Conservation (phyloP, 345 rosid species). For the Hypericum androsaemum region DNA sequence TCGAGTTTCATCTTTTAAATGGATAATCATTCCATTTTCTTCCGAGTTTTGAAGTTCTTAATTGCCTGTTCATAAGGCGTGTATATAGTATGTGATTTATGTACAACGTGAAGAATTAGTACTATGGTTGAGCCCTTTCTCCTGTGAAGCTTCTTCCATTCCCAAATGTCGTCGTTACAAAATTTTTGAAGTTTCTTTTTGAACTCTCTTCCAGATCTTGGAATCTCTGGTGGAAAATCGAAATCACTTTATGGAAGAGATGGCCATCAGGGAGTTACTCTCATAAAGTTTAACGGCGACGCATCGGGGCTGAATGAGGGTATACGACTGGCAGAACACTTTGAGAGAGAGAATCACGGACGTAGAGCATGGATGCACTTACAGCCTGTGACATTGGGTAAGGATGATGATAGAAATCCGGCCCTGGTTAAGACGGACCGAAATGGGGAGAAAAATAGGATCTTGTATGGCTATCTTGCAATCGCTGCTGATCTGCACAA, state of each 20-base stretch:
- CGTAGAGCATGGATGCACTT: constrained; percentile 64
- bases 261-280: constrained; percentile 80
- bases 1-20: too few species aligned
- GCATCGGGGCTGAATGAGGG: constrained; percentile 73
- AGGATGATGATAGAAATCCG: constrained; percentile 69
- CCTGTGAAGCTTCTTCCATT: too few species aligned
- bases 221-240: constrained; percentile 70
- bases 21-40: too few species aligned
- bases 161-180: not conserved
- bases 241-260: constrained; percentile 86
- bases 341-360: constrained; percentile 70
- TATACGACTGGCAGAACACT: constrained; percentile 57
- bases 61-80: too few species aligned
- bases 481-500: constrained; percentile 61
- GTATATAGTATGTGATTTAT: too few species aligned
- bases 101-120: too few species aligned
- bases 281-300: constrained; percentile 59
- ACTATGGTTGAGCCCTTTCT: too few species aligned
- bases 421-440: constrained; percentile 61
- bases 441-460: constrained; percentile 63
- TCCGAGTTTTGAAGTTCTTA: too few species aligned
- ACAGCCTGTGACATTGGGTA: constrained; percentile 46
- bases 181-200: constrained; percentile 10
- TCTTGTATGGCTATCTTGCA: constrained; percentile 77
- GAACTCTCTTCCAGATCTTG: constrained; percentile 58